Evolutionary conservation across 192 early-diverging fungal species (phyloP).

Genomic region (Umbelopsis sp.): DNA sequence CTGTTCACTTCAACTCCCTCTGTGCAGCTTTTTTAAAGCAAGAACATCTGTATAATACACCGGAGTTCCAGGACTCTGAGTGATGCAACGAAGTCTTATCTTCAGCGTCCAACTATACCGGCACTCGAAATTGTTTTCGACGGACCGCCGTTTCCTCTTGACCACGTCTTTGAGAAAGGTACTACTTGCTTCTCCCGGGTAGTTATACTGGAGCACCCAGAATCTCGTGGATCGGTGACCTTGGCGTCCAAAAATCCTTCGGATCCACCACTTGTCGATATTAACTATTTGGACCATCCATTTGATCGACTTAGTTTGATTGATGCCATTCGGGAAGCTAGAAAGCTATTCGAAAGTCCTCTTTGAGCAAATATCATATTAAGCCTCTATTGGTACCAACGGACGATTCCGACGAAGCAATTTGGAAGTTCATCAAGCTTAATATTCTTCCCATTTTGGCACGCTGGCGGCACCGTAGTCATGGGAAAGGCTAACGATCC

Average conservation of each 20-base stretch:
- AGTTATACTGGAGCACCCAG: not conserved
- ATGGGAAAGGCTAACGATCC: conserved; percentile 30
- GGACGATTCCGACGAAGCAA: not conserved
- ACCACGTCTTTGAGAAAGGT: not conserved
- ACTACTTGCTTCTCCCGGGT: not conserved
- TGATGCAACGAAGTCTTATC: not conserved
- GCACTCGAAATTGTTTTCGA: not conserved
- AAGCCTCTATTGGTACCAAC: not conserved
- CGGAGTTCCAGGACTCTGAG: not conserved
- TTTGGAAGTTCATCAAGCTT: not conserved
- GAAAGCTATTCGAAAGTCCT: too few species aligned
- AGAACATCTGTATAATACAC: not conserved
- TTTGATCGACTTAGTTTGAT: not conserved
- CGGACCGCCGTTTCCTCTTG: not conserved
- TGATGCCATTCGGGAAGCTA: not conserved
- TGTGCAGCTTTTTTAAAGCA: not conserved
- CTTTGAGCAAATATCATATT: not conserved
- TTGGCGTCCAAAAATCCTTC: not conserved
- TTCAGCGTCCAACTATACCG: not conserved
- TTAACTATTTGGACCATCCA: not conserved
- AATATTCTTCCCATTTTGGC: conserved; percentile 23
- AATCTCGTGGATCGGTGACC: not conserved
- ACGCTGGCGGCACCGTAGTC: conserved; percentile 29
- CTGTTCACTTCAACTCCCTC: not conserved
- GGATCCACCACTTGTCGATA: not conserved